Evolutionary conservation across 768 basidiomycete species (phyloP), one percentile per base, ranked within the genome.

Genomic region (Candolleomyces efflorescens): DNA sequence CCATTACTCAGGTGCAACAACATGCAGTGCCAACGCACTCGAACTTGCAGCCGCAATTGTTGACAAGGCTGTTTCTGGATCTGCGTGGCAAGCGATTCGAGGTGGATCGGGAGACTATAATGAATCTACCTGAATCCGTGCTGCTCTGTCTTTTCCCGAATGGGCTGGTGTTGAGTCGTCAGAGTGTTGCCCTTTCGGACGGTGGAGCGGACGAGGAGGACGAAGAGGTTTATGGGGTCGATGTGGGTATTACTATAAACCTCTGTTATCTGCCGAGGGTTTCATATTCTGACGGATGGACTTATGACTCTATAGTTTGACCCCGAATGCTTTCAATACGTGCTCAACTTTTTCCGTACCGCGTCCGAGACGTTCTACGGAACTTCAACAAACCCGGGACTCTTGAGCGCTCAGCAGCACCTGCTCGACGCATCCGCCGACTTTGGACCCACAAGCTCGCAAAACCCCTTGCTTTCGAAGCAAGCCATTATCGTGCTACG

Each of bases 401-500:
- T 94, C 51, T 85, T 89, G 64, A 76, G 77, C 60, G 87, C 90
- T 23, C 92, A 92, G 68, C 90, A 90, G 60, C 85, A 89, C 64
- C 79, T 94, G 46, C 74, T 87, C 38, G 91, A 94, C 57, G 80
- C 81, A 37, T 73, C 86, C 18, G 80, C 85, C 60, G 85, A 82
- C 59, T 84, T 86, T 67, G 77, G 78, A 18, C 81, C 87, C 12
- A 72, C 85, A 17, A 78, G 84, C 27, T 82, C 85, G 53, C 91
- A 94, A 70, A 98, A 98, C 67, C 97, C 97, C 0, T 80, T 99
- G 41, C 79, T 98, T 54, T 82, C 87, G 49, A 98, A 98, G 74
- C 97, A 98, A 72, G 95, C 96, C 26, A 98, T 99, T 68, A 98
- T 98, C 64, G 96, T 99, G 49, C 85, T 99, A 24, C 83, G 97